Conservation (phyloP, 1,139 yeast genomes). For the Waltiozyma sp. region DNA sequence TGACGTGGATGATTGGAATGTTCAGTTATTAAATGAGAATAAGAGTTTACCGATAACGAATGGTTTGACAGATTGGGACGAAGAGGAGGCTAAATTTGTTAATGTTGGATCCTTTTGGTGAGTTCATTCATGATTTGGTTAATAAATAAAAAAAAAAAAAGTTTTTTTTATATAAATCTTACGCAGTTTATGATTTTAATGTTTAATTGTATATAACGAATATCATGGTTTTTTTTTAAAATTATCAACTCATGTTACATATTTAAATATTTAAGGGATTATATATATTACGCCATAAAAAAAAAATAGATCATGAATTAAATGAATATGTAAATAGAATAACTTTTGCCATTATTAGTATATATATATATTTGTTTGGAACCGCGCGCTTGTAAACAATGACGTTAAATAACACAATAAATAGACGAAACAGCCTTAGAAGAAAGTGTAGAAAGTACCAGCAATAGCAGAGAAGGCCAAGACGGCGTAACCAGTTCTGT, state of each 20-base stretch:
- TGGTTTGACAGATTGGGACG: background rate
- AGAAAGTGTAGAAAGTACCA: slow-evolving; percentile 44
- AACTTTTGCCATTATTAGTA: background rate
- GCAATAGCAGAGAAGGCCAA: slow-evolving; percentile 58
- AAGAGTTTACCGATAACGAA: background rate
- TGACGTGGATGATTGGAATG: background rate
- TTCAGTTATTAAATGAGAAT: background rate
- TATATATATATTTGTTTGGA: too few species aligned
- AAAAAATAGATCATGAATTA: too few species aligned
- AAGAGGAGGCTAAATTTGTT: background rate
- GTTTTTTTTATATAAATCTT: background rate
- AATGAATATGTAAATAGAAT: too few species aligned
- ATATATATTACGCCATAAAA: too few species aligned
- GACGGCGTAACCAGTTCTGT: slow-evolving; percentile 83
- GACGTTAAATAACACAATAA: too few species aligned
- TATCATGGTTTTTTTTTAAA: too few species aligned
- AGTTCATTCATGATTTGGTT: background rate
- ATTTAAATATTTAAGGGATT: too few species aligned
- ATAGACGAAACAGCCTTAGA: slow-evolving; percentile 15
- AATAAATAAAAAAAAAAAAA: too few species aligned
- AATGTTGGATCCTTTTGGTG: background rate
- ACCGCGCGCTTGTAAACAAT: too few species aligned
- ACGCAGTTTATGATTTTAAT: too few species aligned
- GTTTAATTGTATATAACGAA: too few species aligned
- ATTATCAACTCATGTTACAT: too few species aligned